Evolutionary conservation across 257 asterid genomes (phyloP).

Genomic region (Apocynum venetum): DNA sequence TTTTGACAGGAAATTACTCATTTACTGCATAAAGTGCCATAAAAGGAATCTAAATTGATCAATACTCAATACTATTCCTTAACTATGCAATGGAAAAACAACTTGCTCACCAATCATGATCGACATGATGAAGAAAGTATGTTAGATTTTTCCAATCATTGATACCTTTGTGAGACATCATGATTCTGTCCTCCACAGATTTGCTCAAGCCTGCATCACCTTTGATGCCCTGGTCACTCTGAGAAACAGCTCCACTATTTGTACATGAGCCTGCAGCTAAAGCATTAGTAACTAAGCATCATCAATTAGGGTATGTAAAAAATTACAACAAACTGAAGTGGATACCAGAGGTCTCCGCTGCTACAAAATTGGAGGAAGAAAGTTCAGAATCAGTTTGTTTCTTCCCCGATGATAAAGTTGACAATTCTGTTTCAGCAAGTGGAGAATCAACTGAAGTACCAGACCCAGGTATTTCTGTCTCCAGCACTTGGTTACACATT

Average conservation of each 20-base stretch:
- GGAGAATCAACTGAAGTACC: constrained; percentile 20
- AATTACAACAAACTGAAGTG: not conserved
- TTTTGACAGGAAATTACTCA: not conserved
- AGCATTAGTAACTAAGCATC: not conserved
- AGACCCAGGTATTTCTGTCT: constrained; percentile 4
- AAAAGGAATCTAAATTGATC: not conserved
- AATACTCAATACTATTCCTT: not conserved
- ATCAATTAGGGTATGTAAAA: not conserved
- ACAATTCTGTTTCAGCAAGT: constrained; percentile 14
- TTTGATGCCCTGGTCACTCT: not conserved
- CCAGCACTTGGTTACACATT: not conserved
- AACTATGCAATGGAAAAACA: not conserved
- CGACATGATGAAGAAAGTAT: not conserved
- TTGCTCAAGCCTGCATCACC: not conserved
- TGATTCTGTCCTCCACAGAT: constrained; percentile 16
- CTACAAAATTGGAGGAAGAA: constrained; percentile 19
- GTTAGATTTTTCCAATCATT: not conserved
- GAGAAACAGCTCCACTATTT: constrained; percentile 2
- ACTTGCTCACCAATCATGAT: not conserved
- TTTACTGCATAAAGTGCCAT: not conserved
- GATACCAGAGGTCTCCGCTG: constrained; percentile 33
- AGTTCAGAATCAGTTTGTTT: constrained; percentile 29
- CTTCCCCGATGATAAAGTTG: constrained; percentile 25
- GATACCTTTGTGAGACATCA: constrained; percentile 32
- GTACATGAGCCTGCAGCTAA: constrained; percentile 12